These are phyloP conservation scores for Corinectria fuckeliana DNA, from an alignment of 2,329 filamentous ascomycete genomes.

Conservation along the genomic window DNA sequence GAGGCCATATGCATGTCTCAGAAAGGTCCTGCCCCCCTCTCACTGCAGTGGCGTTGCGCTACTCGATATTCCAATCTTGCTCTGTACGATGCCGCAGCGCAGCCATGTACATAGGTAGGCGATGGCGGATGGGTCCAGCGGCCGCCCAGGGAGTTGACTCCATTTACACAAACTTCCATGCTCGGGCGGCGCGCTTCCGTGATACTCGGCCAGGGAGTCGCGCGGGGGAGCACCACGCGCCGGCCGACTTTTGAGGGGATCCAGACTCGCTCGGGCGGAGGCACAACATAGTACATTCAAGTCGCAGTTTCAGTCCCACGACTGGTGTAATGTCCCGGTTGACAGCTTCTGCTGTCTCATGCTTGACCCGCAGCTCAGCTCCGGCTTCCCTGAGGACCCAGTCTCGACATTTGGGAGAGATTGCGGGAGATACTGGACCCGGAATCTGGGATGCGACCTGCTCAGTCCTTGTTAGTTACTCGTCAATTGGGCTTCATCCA, in stretches of 20 bases:
- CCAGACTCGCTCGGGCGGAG: not conserved
- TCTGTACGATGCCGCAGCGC: not conserved
- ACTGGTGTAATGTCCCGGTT: not conserved
- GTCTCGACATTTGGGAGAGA: not conserved
- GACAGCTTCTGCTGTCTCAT: not conserved
- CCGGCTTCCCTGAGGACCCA: not conserved
- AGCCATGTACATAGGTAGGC: not conserved
- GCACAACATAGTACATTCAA: not conserved
- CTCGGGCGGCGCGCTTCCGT: not conserved
- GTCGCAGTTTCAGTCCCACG: not conserved
- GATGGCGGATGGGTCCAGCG: not conserved
- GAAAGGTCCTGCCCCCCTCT: not conserved
- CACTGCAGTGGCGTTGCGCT: not conserved
- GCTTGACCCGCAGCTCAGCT: not conserved
- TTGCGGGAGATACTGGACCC: too few species aligned
- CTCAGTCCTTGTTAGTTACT: not conserved
- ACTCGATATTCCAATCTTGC: not conserved
- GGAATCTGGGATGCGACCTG: too few species aligned
- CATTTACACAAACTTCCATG: not conserved
- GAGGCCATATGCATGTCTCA: slow-evolving; percentile 10
- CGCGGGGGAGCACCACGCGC: not conserved
- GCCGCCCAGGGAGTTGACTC: not conserved
- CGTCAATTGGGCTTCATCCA: too few species aligned
- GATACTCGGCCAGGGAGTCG: not conserved
- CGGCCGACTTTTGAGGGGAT: not conserved